Evolutionary conservation across 176 grass and related monocot genomes (phyloP).

Genomic region (Microstegium vimineum): DNA sequence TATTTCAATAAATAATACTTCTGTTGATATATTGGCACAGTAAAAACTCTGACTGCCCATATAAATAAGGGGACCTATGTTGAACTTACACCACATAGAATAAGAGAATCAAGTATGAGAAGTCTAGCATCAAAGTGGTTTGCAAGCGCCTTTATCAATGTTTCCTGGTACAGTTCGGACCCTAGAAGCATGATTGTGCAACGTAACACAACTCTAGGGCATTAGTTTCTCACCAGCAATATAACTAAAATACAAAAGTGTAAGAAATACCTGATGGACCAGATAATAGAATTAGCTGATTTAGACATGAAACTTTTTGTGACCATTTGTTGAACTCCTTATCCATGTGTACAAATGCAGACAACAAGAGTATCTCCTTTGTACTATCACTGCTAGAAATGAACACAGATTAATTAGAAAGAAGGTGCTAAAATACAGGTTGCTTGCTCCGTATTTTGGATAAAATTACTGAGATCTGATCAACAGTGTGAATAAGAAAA

Average conservation of each 20-base stretch:
- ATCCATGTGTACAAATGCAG: constrained; percentile 56
- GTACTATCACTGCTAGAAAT: constrained; percentile 57
- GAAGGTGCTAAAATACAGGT: neutral
- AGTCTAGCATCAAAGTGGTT: constrained; percentile 68
- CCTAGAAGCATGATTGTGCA: constrained; percentile 29
- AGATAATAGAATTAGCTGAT: constrained; percentile 69
- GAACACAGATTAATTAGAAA: constrained; percentile 11
- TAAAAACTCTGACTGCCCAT: neutral
- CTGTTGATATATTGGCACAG: neutral
- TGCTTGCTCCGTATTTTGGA: neutral
- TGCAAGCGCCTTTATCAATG: constrained; percentile 74
- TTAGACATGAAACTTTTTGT: constrained; percentile 47
- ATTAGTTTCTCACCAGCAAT: too few species aligned
- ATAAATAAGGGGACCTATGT: constrained; percentile 10
- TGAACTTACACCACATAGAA: constrained; percentile 53
- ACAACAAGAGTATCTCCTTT: constrained; percentile 49
- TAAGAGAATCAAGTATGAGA: constrained; percentile 68
- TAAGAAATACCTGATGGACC: constrained; percentile 56
- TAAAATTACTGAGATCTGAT: neutral
- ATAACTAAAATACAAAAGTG: neutral
- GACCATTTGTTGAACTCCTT: constrained; percentile 31
- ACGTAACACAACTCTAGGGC: too few species aligned
- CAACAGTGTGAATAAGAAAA: neutral
- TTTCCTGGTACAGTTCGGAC: constrained; percentile 79
- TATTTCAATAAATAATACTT: constrained; percentile 10